A percentile compares a stretch with the other conserved stretches of the same genome.
These are phyloP conservation scores for Pyrenophora teres DNA, from an alignment of 2,329 filamentous ascomycete genomes.

Conservation along the genomic window DNA sequence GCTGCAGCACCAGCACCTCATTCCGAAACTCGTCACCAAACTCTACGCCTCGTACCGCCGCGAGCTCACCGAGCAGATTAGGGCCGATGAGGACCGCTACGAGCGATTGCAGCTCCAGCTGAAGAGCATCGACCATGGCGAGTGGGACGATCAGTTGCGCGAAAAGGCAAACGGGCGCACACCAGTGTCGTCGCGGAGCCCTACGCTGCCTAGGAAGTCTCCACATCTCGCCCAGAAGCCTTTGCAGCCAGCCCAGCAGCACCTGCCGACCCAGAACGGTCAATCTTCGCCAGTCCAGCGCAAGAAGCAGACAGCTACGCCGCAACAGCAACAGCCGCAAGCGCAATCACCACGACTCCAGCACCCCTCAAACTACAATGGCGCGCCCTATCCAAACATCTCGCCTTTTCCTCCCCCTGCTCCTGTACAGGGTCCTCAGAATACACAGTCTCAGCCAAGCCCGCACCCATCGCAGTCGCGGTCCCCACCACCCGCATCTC, in stretches of 20 bases:
- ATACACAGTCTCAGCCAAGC: constrained; percentile 30
- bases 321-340: constrained; percentile 23
- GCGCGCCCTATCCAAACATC: constrained; percentile 41
- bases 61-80: constrained; percentile 70
- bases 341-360: constrained; percentile 30
- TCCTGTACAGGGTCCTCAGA: constrained; percentile 24
- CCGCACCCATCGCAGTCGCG: constrained; percentile 26
- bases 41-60: constrained; percentile 77
- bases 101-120: constrained; percentile 70
- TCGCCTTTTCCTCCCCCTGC: constrained; percentile 45
- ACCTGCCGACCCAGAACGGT: constrained; percentile 18
- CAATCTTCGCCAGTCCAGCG: constrained; percentile 33
- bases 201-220: constrained; percentile 32
- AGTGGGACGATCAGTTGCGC: constrained; percentile 54
- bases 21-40: constrained; percentile 72
- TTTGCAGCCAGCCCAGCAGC: constrained; percentile 12
- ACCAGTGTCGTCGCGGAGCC: constrained; percentile 26
- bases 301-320: constrained; percentile 31
- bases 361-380: constrained; percentile 31
- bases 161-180: constrained; percentile 30
- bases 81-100: constrained; percentile 73
- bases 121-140: constrained; percentile 66
- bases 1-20: constrained; percentile 66
- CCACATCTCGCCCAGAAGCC: constrained; percentile 29
- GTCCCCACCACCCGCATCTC: constrained; percentile 42